A percentile compares a stretch with the other conserved stretches of the same genome.
Evolutionary conservation across 2,329 filamentous ascomycete genomes (phyloP).

Genomic region (Cladophialophora yegresii): DNA sequence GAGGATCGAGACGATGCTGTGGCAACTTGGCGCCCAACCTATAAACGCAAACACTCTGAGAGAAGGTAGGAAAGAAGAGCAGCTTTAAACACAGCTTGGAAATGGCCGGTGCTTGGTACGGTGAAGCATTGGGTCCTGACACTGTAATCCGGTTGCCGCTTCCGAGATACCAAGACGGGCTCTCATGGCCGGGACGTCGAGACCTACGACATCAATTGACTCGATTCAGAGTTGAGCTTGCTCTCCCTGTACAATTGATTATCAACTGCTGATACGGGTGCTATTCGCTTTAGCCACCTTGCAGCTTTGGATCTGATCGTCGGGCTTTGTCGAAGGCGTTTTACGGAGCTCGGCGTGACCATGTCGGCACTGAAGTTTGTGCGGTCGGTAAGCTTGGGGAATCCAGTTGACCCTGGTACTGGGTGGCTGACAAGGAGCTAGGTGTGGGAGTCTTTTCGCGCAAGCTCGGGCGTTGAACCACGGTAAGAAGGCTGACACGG

Average conservation of each 20-base stretch:
- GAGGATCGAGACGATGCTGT: neutral
- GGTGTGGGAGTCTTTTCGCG: conserved; percentile 84
- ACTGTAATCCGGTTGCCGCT: neutral
- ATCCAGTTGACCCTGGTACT: neutral
- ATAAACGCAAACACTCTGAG: neutral
- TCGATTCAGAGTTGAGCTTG: neutral
- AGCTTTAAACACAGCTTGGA: neutral
- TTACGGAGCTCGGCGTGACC: conserved; percentile 15
- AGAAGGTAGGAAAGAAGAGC: neutral
- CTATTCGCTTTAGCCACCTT: neutral
- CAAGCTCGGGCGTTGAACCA: conserved; percentile 83
- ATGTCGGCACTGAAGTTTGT: conserved; percentile 65
- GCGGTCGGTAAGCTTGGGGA: conserved; percentile 56
- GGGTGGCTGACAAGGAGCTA: conserved; percentile 42
- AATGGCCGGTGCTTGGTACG: neutral
- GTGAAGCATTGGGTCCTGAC: neutral
- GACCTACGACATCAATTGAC: neutral
- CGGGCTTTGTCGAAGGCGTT: neutral
- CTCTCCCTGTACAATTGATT: neutral
- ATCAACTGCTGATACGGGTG: neutral
- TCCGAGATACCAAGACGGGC: neutral
- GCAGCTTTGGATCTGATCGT: neutral
- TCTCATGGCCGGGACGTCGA: neutral
- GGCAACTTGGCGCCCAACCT: neutral
- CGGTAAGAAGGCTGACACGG: conserved; percentile 59